Base-by-base conservation (phyloP, 345 rosid species). In the Angophora floribunda region DNA sequence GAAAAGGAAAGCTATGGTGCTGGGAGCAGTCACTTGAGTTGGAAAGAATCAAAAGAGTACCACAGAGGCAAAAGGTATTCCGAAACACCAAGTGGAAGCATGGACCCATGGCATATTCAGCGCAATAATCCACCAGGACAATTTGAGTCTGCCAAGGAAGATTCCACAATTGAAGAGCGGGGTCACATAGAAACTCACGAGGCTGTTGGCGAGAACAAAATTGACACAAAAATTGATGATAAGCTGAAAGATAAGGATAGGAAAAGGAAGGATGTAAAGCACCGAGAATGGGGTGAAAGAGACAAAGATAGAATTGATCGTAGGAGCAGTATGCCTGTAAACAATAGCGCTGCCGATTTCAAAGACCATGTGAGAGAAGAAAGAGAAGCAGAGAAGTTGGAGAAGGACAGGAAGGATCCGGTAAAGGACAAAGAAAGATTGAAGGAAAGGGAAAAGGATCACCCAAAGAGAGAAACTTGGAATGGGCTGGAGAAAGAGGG, bases 301-400 rank as follows among this genome's bases (percentile, higher is more conserved):
- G 99, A 98, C 78, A 98, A 95, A 93, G 99, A 98, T 86, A 95
- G 96, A 94, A 93, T 90, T 86, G 99, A 98, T 41, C 95, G 97
- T 9, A 93, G 96, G 93, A 92, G 93, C 90, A 91, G 88, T 84
- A 49, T 93, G 86, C 97, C 92, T 87, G 92, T 90, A 86, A 95
- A 93, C 90, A 94, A 91, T 91, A 93, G 91, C 86, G 89, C 91
- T 82, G 88, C 87, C 63, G 99, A 97, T 88, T 89, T 90, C 36
- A 97, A 95, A 89, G 99, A 98, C 87, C 89, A 91, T 85, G 91
- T 86, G 26, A 95, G 94, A 91, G 98, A 96, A 89, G 99, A 98
- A 86, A 94, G 94, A 88, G 99, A 98, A 90, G 85, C 94, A 19
- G 99, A 97, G 87, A 95, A 94, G 93, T 94, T 95, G 98, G 99